These are phyloP conservation scores for Trichophyton benhamiae DNA, from an alignment of 2,329 filamentous ascomycete genomes.

Conservation along the genomic window DNA sequence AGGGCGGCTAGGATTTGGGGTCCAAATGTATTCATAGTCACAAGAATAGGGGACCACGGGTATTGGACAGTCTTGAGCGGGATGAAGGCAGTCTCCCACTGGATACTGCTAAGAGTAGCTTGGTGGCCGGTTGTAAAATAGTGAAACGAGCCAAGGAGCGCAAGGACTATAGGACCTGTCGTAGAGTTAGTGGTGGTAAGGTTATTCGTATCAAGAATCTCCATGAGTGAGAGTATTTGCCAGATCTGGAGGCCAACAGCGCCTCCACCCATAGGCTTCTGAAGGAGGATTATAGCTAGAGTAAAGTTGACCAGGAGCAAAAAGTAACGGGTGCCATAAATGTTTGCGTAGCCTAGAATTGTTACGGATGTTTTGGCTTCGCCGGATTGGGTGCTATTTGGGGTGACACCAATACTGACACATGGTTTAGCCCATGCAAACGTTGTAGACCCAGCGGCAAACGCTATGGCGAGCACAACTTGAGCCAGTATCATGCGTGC, in stretches of 20 bases:
- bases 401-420: constrained; percentile 55
- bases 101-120: constrained; percentile 71
- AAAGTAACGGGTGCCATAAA: constrained; percentile 83
- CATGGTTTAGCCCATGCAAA: constrained; percentile 80
- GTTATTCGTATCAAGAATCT: constrained; percentile 50
- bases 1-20: constrained; percentile 73
- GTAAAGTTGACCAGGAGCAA: constrained; percentile 69
- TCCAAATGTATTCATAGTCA: constrained; percentile 77
- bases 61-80: constrained; percentile 71
- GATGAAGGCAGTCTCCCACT: constrained; percentile 94
- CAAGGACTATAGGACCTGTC: constrained; percentile 74
- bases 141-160: constrained; percentile 80
- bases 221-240: constrained; percentile 69
- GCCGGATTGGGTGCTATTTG: constrained; percentile 33
- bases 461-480: constrained; percentile 61
- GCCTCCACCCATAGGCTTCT: constrained; percentile 89
- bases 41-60: constrained; percentile 74
- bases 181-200: constrained; percentile 49
- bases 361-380: constrained; percentile 44
- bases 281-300: constrained; percentile 62
- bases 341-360: constrained; percentile 82
- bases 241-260: constrained; percentile 71
- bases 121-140: constrained; percentile 98
- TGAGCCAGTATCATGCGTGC: constrained; percentile 69
- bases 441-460: constrained; percentile 72